Conservation (phyloP, 2,329 filamentous ascomycete species). For the Emmonsia crescens region DNA sequence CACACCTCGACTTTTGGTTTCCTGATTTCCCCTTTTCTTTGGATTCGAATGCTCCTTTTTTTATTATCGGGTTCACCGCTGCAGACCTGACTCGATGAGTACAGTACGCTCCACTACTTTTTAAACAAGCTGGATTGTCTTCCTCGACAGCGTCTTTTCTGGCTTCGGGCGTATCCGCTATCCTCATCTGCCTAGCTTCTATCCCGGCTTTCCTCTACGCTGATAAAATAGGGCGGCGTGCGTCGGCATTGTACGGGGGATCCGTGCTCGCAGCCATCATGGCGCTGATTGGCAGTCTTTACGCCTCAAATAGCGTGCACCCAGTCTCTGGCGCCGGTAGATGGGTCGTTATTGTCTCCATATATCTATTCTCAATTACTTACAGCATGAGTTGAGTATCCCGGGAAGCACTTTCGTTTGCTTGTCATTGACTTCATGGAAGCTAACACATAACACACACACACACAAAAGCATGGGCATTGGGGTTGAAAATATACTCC, state of each 20-base stretch:
- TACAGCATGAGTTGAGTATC: conserved; percentile 19
- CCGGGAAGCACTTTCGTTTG: not conserved
- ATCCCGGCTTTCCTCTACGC: conserved; percentile 47
- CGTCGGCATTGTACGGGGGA: conserved; percentile 45
- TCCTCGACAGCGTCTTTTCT: conserved; percentile 47
- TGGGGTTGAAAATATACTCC: conserved; percentile 47
- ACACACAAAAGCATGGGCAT: conserved; percentile 36
- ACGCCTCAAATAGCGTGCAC: conserved; percentile 24
- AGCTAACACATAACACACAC: not conserved
- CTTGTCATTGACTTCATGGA: not conserved
- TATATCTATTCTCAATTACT: conserved; percentile 21
- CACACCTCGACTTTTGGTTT: not conserved
- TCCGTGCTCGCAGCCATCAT: conserved; percentile 35
- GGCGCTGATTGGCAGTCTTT: conserved; percentile 26
- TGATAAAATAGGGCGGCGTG: conserved; percentile 48
- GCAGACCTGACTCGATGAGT: not conserved
- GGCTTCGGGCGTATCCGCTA: conserved; percentile 50
- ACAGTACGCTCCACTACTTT: conserved; percentile 51
- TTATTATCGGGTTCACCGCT: not conserved
- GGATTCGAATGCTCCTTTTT: not conserved
- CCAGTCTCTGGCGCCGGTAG: conserved; percentile 18
- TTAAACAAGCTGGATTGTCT: conserved; percentile 48
- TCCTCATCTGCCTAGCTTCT: conserved; percentile 48
- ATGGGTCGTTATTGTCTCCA: conserved; percentile 23
- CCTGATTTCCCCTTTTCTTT: not conserved